These are phyloP conservation scores for Vitis hybrid DNA, from an alignment of 177 flowering plant species.

Conservation along the genomic window DNA sequence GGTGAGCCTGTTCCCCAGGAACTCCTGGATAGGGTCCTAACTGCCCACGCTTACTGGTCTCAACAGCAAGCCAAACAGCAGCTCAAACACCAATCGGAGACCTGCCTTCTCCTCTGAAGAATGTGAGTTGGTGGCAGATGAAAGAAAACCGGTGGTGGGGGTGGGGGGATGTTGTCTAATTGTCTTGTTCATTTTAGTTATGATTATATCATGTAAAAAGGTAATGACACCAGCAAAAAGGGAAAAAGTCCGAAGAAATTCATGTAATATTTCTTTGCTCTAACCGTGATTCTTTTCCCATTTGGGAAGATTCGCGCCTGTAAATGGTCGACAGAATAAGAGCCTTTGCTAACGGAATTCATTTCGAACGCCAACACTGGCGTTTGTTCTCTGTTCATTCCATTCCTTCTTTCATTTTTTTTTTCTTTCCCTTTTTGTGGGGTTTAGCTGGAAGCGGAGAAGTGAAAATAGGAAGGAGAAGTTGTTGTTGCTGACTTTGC, in stretches of 20 bases:
- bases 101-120: conserved; percentile 27
- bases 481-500: background rate
- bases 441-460: too few species aligned
- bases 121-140: background rate
- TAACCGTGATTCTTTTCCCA: conserved; percentile 11
- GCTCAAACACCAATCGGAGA: conserved; percentile 38
- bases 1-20: conserved; percentile 86
- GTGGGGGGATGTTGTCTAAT: background rate
- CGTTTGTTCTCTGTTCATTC: too few species aligned
- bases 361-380: background rate
- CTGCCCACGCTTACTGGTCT: conserved; percentile 72
- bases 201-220: conserved; percentile 17
- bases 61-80: conserved; percentile 65
- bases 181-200: conserved; percentile 1
- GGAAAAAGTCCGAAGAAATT: background rate
- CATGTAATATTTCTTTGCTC: conserved; percentile 19
- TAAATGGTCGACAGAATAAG: conserved; percentile 32
- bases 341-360: conserved; percentile 27
- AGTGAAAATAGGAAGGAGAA: background rate
- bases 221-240: conserved; percentile 5
- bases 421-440: too few species aligned
- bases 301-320: conserved; percentile 15
- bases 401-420: background rate
- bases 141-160: background rate
- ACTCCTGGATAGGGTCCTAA: conserved; percentile 64